Evolutionary conservation across 2,329 filamentous ascomycete genomes (phyloP).

Genomic region (Ascochyta fabae): DNA sequence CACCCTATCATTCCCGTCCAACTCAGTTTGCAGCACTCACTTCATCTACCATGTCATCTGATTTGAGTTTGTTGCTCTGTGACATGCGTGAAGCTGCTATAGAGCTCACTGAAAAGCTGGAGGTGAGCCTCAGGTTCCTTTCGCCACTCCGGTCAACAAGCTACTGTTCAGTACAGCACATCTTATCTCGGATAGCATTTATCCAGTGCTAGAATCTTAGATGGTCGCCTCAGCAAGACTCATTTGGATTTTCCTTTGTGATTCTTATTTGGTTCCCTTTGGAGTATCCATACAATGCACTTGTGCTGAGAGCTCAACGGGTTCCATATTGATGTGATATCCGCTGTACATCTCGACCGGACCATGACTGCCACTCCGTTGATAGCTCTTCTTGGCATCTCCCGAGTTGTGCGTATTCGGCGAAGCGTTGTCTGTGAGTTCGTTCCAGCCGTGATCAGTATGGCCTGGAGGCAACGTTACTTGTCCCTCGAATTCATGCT

Average conservation of each 20-base stretch:
- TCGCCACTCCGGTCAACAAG: background rate
- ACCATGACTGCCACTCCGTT: constrained; percentile 11
- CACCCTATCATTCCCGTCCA: no score
- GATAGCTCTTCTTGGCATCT: constrained; percentile 3
- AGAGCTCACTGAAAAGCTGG: no score
- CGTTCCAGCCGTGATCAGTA: constrained; percentile 1
- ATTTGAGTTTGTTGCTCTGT: no score
- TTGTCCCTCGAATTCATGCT: constrained; percentile 5
- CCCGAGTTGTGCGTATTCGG: background rate
- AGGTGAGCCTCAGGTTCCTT: no score
- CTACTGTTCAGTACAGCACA: background rate
- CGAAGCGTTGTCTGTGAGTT: constrained; percentile 2
- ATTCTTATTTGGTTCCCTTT: background rate
- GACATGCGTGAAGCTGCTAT: no score
- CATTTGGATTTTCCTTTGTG: background rate
- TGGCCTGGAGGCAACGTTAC: constrained; percentile 3
- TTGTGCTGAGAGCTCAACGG: constrained; percentile 12
- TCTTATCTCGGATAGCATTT: background rate
- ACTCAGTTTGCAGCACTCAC: no score
- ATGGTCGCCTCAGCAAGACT: background rate
- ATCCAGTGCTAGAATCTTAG: background rate
- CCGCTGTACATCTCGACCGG: constrained; percentile 19
- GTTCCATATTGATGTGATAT: constrained; percentile 14
- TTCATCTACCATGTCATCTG: no score
- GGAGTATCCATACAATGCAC: constrained; percentile 1